These are phyloP conservation scores for Przewalskia tangutica DNA, from an alignment of 257 asterid genomes.

Conservation along the genomic window DNA sequence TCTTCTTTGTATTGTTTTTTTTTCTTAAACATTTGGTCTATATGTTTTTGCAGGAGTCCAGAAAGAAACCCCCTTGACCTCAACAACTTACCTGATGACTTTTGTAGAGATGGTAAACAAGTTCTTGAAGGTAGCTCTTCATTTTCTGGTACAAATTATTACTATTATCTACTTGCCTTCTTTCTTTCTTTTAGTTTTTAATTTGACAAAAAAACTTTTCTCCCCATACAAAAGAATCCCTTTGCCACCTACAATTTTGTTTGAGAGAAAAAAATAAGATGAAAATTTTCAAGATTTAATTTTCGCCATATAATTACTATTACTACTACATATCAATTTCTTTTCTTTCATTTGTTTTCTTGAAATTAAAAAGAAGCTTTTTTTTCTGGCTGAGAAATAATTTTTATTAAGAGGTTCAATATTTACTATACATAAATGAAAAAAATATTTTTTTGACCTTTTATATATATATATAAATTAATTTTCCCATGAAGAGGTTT, in stretches of 20 bases:
- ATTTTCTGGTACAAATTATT: conserved; percentile 46
- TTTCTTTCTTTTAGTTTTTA: neutral
- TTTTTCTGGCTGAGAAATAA: neutral
- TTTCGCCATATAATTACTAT: neutral
- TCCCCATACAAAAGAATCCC: neutral
- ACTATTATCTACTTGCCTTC: neutral
- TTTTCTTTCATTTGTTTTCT: neutral
- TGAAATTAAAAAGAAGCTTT: neutral
- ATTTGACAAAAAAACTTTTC: neutral
- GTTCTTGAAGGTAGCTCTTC: conserved; percentile 68
- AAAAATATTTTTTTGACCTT: too few species aligned
- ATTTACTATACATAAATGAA: too few species aligned
- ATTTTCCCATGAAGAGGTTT: too few species aligned
- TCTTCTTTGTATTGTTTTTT: neutral
- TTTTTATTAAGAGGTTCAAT: neutral
- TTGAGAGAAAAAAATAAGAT: neutral
- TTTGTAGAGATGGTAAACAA: conserved; percentile 50
- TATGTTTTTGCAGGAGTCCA: conserved; percentile 51
- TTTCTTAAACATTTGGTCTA: neutral
- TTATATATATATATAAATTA: too few species aligned
- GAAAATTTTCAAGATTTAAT: neutral
- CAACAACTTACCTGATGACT: conserved; percentile 93
- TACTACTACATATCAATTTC: neutral
- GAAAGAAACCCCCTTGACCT: conserved; percentile 80
- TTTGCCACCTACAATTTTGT: neutral